Base-by-base conservation (phyloP, 148 eudicot species). In the Rhododendron mucronatum region DNA sequence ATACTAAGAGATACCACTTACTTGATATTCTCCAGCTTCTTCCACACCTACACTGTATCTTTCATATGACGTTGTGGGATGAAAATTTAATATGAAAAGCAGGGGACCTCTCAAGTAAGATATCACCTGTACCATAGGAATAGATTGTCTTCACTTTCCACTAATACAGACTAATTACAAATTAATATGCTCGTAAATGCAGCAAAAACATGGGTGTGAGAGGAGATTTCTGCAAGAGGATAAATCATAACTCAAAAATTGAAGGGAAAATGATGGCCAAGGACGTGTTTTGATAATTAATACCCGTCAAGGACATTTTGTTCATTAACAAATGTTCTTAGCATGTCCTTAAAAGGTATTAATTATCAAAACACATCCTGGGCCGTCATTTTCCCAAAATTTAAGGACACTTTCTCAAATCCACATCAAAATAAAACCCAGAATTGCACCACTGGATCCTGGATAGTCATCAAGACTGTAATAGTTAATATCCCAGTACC, bases 11-110 rank as follows among this genome's bases (percentile, higher is more conserved):
- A 74, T 15, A 61, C 74, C 28, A 84, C 98, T 92, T 88, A 94
- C 99, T 90, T 93, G 94, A 93, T 95, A 97, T 83, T 97, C 99
- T 86, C 99, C 99, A 82, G 99, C 99, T 92, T 97, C 99, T 90
- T 93, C 99, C 47, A 95, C 96, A 63, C 99, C 99, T 28, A 97
- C 90, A 83, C 81, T 89, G 69, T 93, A 94, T 85, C 89, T 91
- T 86, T 93, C 94, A 80, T 93, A 93, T 11, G 99, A 92, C 71
- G 90, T 90, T 45, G 91, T 85, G 45, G 99, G 98, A 90, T 95
- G 97, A 83, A 97, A 97, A 88, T 97, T 97, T 88, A 95, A 93
- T 67, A 97, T 76, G 67, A 95, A 95, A 80, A 97, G 92, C 90
- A 94, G 84, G 26, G 99, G 98, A 71, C 98, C 99, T 89, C 99